Evolutionary conservation across 1,139 yeast genomes (phyloP).

Genomic region (Yamadazyma friedrichii): DNA sequence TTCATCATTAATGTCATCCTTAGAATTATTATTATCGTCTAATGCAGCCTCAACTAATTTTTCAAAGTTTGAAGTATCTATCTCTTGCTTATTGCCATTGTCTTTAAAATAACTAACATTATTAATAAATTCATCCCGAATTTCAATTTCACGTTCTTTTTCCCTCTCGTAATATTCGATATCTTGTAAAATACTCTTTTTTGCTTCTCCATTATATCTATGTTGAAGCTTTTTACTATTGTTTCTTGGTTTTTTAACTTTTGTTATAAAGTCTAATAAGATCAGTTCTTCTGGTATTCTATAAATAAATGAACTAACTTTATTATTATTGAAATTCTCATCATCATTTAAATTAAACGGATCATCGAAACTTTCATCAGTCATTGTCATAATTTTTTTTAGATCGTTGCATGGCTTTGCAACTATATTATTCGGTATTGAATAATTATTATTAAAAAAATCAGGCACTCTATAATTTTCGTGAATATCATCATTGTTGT

Average conservation of each 20-base stretch:
- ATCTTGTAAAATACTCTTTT: conserved; percentile 4
- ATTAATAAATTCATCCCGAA: conserved; percentile 24
- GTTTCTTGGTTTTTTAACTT: conserved; percentile 22
- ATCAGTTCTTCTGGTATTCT: conserved; percentile 73
- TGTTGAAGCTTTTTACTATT: conserved; percentile 15
- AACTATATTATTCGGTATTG: conserved; percentile 46
- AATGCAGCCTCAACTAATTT: conserved; percentile 25
- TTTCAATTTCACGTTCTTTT: conserved; percentile 18
- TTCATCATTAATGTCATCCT: conserved; percentile 13
- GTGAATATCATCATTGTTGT: conserved; percentile 22
- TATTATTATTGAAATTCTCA: conserved; percentile 5
- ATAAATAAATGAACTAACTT: conserved; percentile 46
- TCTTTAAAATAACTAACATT: conserved; percentile 21
- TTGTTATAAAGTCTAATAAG: conserved; percentile 69
- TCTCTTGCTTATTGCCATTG: conserved; percentile 11
- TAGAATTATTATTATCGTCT: conserved; percentile 11
- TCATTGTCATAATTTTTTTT: conserved; percentile 37
- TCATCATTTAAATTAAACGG: conserved; percentile 14
- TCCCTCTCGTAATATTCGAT: conserved; percentile 7
- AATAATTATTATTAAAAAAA: conserved; percentile 40
- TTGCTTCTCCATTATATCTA: conserved; percentile 9
- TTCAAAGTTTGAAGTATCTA: conserved; percentile 24
- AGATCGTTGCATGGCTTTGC: conserved; percentile 28
- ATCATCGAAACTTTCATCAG: conserved; percentile 25
- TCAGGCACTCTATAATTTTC: conserved; percentile 39